Conservation (phyloP, 2,329 filamentous ascomycete species). For the Aspergillus transmontanensis region DNA sequence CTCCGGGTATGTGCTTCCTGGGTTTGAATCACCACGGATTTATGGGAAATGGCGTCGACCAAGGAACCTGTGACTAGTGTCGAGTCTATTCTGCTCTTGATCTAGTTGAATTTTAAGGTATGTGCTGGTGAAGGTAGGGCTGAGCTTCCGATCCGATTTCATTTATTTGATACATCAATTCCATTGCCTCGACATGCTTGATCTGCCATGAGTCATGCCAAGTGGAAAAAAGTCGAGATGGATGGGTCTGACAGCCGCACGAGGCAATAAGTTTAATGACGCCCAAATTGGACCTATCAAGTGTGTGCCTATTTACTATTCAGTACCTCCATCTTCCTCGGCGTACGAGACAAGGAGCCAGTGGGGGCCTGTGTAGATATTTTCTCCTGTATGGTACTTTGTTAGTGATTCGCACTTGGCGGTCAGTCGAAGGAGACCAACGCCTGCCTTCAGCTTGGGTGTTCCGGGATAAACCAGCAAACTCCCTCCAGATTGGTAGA, state of each 20-base stretch:
- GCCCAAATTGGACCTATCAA: background rate
- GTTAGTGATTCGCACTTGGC: too few species aligned
- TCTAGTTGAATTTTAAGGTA: background rate
- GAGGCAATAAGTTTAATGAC: background rate
- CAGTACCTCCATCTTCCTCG: too few species aligned
- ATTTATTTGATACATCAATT: slow-evolving; percentile 3
- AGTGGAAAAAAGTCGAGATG: background rate
- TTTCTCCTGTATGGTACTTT: too few species aligned
- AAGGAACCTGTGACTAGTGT: background rate
- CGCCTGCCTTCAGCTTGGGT: too few species aligned
- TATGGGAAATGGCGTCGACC: background rate
- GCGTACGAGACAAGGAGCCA: too few species aligned
- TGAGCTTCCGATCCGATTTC: slow-evolving; percentile 5
- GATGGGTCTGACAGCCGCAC: background rate
- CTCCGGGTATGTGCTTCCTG: too few species aligned
- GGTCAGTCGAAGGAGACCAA: too few species aligned
- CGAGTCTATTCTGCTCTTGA: background rate
- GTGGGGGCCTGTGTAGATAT: too few species aligned
- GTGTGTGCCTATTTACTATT: too few species aligned
- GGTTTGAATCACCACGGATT: too few species aligned
- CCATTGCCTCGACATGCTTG: background rate
- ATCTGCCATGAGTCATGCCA: background rate
- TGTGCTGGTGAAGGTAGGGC: background rate
- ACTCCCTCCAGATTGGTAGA: background rate
- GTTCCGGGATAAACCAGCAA: too few species aligned